These are phyloP conservation scores for Penstemon eatonii DNA, from an alignment of 257 asterid species.

Conservation along the genomic window DNA sequence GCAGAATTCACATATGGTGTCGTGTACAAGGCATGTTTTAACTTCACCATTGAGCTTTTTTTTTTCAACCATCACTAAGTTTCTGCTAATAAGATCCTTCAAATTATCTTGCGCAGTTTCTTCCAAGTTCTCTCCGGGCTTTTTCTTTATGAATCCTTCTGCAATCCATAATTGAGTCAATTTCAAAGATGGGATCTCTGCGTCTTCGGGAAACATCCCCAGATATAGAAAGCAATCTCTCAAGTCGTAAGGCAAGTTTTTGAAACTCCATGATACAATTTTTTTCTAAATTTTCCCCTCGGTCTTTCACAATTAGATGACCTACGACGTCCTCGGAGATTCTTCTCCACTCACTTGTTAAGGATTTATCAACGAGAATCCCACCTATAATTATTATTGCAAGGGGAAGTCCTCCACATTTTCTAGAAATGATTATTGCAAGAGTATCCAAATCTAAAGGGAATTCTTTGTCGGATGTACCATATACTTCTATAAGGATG, in stretches of 20 bases:
- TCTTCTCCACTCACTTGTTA: background rate
- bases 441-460: constrained; percentile 9
- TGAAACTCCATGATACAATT: constrained; percentile 26
- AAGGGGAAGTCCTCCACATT: constrained; percentile 34
- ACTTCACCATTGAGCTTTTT: constrained; percentile 30
- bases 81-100: constrained; percentile 28
- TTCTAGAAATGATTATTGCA: constrained; percentile 23
- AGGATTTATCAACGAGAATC: background rate
- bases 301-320: background rate
- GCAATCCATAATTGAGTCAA: constrained; percentile 33
- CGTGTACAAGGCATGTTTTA: constrained; percentile 38
- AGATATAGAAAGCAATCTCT: constrained; percentile 34
- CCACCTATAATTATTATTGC: constrained; percentile 22
- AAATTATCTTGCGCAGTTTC: constrained; percentile 25
- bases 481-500: too few species aligned
- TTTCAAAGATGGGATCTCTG: constrained; percentile 24
- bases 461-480: background rate
- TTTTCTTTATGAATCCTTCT: constrained; percentile 30
- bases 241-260: constrained; percentile 29
- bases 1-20: constrained; percentile 33
- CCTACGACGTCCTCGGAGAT: background rate
- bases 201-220: constrained; percentile 30
- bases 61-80: constrained; percentile 29
- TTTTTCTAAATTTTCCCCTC: constrained; percentile 3
- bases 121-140: constrained; percentile 18